Conservation (phyloP, 2,329 filamentous ascomycete genomes). For the Aspergillus cejpii region DNA sequence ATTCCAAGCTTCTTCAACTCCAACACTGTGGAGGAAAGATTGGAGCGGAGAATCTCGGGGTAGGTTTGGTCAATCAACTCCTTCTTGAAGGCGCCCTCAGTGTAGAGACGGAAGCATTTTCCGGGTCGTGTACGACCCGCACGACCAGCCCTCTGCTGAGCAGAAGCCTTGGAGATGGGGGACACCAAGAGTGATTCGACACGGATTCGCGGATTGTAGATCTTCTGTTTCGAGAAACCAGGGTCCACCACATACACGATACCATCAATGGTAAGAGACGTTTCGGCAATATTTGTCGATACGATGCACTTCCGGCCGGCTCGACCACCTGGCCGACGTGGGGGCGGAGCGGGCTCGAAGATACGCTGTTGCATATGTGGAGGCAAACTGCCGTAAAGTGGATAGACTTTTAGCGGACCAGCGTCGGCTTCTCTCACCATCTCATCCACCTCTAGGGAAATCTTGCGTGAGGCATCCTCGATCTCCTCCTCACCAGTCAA, state of each 20-base stretch:
- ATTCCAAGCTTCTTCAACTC: conserved; percentile 97
- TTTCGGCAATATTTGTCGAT: conserved; percentile 97
- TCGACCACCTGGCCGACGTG: conserved; percentile 66
- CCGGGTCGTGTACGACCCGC: conserved; percentile 96
- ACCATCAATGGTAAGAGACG: conserved; percentile 92
- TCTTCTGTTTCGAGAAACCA: conserved; percentile 98
- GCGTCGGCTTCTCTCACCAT: conserved; percentile 85
- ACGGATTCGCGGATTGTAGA: conserved; percentile 94
- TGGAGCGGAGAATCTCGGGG: conserved; percentile 90
- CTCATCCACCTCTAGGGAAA: conserved; percentile 82
- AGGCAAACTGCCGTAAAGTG: conserved; percentile 87
- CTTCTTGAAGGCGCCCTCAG: conserved; percentile 91
- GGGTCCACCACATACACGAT: conserved; percentile 99
- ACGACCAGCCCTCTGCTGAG: conserved; percentile 96
- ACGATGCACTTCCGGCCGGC: conserved; percentile 93
- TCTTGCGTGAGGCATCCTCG: conserved; percentile 90
- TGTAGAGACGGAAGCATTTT: conserved; percentile 97
- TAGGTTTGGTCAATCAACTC: conserved; percentile 97
- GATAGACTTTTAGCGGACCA: conserved; percentile 83
- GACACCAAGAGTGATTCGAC: conserved; percentile 97
- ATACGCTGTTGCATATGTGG: conserved; percentile 91
- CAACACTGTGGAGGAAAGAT: conserved; percentile 87
- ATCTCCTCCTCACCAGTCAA: conserved; percentile 98
- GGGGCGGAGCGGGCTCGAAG: conserved; percentile 77
- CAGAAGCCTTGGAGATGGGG: conserved; percentile 94